phyloP scores from a whole-genome alignment of 2,329 filamentous ascomycete genomes.

The Clonostachys rosea region DNA sequence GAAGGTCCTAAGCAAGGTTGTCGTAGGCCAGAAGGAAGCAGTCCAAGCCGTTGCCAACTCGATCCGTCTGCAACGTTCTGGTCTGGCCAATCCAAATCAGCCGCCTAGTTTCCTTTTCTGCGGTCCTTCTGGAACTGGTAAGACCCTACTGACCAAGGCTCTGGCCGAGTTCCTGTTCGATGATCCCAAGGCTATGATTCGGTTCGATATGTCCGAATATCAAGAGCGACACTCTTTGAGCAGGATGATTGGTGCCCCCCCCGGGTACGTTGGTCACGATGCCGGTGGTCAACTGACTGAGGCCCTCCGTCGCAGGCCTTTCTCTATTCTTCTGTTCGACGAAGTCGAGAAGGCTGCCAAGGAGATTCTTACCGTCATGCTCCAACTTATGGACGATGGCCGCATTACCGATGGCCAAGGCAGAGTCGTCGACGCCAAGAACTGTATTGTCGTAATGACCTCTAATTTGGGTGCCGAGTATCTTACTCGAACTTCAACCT shows the following conservation, averaged over 20 bases:
- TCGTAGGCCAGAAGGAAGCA: constrained; percentile 92
- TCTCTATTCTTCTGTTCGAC: constrained; percentile 96
- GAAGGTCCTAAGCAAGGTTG: constrained; percentile 73
- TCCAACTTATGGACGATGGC: constrained; percentile 99
- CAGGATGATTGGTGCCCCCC: constrained; percentile 95
- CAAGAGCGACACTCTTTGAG: constrained; percentile 94
- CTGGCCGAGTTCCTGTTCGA: constrained; percentile 98
- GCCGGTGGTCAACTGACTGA: constrained; percentile 94
- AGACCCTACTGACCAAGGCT: constrained; percentile 94
- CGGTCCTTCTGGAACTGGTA: constrained; percentile 95
- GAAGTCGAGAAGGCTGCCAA: constrained; percentile 99
- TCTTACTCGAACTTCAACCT: constrained; percentile 72
- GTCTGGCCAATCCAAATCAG: constrained; percentile 91
- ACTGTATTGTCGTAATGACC: constrained; percentile 99
- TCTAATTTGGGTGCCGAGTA: constrained; percentile 95
- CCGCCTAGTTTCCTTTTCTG: constrained; percentile 98
- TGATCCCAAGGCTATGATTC: constrained; percentile 94
- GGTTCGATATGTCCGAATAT: constrained; percentile 99
- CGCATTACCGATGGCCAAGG: constrained; percentile 98
- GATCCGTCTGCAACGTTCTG: constrained; percentile 90
- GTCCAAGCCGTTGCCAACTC: constrained; percentile 92
- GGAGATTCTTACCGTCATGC: constrained; percentile 89
- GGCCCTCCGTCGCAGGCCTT: constrained; percentile 86
- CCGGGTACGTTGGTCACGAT: constrained; percentile 95
- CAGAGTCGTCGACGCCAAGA: constrained; percentile 87